A percentile compares a stretch with the other conserved stretches of the same genome.
These are phyloP conservation scores for Anacardium occidentale DNA, from an alignment of 345 rosid genomes.

Conservation along the genomic window DNA sequence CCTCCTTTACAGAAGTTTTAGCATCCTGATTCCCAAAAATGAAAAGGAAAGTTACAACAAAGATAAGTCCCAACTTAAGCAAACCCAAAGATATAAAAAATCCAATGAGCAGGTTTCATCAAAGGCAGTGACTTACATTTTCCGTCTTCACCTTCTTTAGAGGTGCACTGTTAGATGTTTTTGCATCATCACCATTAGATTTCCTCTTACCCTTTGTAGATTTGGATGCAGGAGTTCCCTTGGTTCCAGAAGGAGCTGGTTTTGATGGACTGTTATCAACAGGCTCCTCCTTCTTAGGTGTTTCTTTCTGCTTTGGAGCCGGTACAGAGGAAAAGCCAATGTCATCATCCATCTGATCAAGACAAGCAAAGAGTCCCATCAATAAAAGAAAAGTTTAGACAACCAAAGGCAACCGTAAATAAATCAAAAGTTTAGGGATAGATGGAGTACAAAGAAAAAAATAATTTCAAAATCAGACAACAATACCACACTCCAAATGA, in stretches of 20 bases:
- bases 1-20: constrained; percentile 51
- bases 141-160: constrained; percentile 86
- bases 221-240: constrained; percentile 78
- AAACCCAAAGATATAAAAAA: not conserved
- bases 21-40: constrained; percentile 39
- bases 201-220: constrained; percentile 85
- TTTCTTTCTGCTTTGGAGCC: constrained; percentile 70
- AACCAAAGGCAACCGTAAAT: not conserved
- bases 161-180: constrained; percentile 55
- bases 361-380: constrained; percentile 5
- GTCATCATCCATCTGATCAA: constrained; percentile 70
- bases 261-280: constrained; percentile 67
- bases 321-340: constrained; percentile 43
- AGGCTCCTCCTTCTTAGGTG: constrained; percentile 76
- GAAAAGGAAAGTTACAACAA: not conserved
- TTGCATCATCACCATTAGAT: constrained; percentile 61
- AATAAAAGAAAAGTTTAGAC: not conserved
- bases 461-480: not conserved
- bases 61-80: not conserved
- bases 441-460: not conserved
- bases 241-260: constrained; percentile 57
- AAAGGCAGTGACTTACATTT: constrained; percentile 46
- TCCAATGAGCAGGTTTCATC: not conserved
- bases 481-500: no score
- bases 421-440: not conserved